Evolutionary conservation across 1,284 basidiomycete species (phyloP).

Genomic region (Cystobasidium pallidum): DNA sequence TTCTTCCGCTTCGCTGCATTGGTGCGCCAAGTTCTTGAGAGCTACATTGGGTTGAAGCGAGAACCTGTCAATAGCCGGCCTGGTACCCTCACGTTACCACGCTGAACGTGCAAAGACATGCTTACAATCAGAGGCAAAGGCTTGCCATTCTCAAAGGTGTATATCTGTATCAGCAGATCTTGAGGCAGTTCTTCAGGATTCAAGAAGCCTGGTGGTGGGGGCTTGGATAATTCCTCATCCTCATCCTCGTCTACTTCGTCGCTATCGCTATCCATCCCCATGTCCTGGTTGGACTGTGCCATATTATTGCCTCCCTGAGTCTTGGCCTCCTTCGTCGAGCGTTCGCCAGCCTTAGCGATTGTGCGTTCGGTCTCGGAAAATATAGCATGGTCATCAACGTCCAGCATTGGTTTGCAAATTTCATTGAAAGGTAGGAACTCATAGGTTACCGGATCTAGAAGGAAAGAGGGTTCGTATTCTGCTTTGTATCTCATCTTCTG

Average conservation of each 20-base stretch:
- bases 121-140: constrained; percentile 49
- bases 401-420: constrained; percentile 65
- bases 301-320: too few species aligned
- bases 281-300: background rate
- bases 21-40: constrained; percentile 48
- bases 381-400: constrained; percentile 68
- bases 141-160: constrained; percentile 47
- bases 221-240: constrained; percentile 47
- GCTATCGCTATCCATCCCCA: constrained; percentile 39
- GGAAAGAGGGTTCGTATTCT: constrained; percentile 82
- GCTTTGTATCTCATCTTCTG: constrained; percentile 97
- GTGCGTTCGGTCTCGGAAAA: constrained; percentile 58
- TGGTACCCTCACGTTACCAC: background rate
- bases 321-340: background rate
- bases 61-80: background rate
- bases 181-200: constrained; percentile 51
- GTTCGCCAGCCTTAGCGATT: background rate
- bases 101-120: background rate
- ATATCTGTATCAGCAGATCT: constrained; percentile 44
- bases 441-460: constrained; percentile 86
- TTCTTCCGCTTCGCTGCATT: constrained; percentile 35
- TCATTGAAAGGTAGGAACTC: constrained; percentile 70
- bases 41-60: constrained; percentile 37
- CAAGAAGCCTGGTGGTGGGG: constrained; percentile 55
- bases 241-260: constrained; percentile 50